Base-by-base conservation (phyloP, 2,329 filamentous ascomycete genomes). In the Boeremia exigua region DNA sequence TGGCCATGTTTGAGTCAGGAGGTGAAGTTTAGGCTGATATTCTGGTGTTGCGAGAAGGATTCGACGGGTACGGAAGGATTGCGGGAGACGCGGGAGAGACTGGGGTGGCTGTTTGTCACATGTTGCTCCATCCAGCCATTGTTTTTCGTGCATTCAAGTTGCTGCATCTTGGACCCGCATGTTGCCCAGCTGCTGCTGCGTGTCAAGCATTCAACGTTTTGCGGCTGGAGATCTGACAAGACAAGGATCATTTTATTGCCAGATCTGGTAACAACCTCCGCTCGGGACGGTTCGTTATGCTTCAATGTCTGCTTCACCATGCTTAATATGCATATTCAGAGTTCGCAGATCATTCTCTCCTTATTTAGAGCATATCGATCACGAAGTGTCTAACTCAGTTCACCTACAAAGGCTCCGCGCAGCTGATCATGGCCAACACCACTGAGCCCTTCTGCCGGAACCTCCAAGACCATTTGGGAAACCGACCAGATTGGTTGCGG, bases 21-120 rank as follows among this genome's bases (percentile, higher is more conserved):
- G 29, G 27, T 36, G 38, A 19, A 19, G 15, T 19, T 15, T 34
- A n/a, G 32, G 30, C 23, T 14, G 52, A 23, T 23, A 5, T 23
- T 43, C 38, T 51, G 37, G 27, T 32, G 30, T 42, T 50, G 40
- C 47, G 32, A 48, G 37, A 43, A 37, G 15, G 53, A 50, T 38
- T 44, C 14, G 38, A 46, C 46, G 40, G 47, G 17, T 25, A 40
- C 53, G 42, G 53, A 56, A 56, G 53, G 53, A 56, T 56, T 50
- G 46, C 47, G 53, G 47, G 52, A 55, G 47, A 46, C 29, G 49
- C 36, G 49, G 45, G 51, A 49, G 45, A 42, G 17, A 46, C 40
- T 50, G 40, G 46, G 52, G 34, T 17, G 25, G 23, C 15, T 51
- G 23, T 14, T 32, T 10, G 36, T 10, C 29, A 53, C 37, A 36